Percentiles rank a stretch among this genome's conserved stretches.
phyloP scores from a whole-genome alignment of 306 rosid species.

The Malus sylvestris region DNA sequence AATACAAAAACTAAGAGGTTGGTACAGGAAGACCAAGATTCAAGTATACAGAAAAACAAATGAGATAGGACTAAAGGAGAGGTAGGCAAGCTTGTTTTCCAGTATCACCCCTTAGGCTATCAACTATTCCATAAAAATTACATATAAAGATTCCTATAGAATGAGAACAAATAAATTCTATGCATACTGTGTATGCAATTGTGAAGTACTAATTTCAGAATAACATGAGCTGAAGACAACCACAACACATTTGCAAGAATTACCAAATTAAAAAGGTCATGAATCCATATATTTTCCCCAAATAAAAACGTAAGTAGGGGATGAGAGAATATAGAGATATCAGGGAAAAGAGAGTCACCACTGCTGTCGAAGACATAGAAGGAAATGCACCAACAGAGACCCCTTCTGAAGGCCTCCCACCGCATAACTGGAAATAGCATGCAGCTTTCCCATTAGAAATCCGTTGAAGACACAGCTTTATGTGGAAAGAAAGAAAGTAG shows the following conservation, averaged over 20 bases:
- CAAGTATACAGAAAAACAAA: neutral
- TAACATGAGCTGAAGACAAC: neutral
- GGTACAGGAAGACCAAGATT: neutral
- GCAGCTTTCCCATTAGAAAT: constrained; percentile 29
- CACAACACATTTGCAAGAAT: neutral
- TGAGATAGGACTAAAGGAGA: neutral
- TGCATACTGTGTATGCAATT: neutral
- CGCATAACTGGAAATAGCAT: constrained; percentile 75
- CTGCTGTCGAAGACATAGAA: constrained; percentile 97
- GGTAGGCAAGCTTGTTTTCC: neutral
- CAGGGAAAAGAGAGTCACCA: constrained; percentile 46
- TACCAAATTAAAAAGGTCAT: neutral
- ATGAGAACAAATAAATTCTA: neutral
- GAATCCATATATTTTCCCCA: neutral
- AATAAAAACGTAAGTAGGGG: neutral
- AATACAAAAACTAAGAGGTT: neutral
- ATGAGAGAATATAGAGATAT: constrained; percentile 12
- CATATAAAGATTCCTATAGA: neutral
- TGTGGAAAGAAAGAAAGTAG: neutral
- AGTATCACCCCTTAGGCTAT: neutral
- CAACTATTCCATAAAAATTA: neutral
- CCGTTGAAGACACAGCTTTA: neutral
- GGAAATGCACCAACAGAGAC: constrained; percentile 76
- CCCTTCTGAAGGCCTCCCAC: constrained; percentile 95
- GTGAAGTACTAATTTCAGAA: neutral